Percentiles rank a stretch among this genome's conserved stretches.
Conservation (phyloP, 1,284 basidiomycete species). For the Rhodotorula sp. region DNA sequence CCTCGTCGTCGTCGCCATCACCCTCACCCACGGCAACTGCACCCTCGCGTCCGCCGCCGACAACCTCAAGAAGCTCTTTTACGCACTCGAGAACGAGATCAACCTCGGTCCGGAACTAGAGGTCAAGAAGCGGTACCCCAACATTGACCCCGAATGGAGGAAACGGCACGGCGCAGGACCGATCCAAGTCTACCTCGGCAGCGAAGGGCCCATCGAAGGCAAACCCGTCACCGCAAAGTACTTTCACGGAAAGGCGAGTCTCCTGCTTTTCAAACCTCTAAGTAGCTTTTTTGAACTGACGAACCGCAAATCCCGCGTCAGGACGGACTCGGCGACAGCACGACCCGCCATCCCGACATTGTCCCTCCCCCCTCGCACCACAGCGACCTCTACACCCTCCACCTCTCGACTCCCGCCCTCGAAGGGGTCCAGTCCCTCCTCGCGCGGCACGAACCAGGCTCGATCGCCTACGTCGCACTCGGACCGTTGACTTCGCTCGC, state of each 20-base stretch:
- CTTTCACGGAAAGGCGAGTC: slow-evolving; percentile 54
- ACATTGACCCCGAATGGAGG: slow-evolving; percentile 51
- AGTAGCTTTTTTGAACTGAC: neutral
- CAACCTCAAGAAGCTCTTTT: slow-evolving; percentile 78
- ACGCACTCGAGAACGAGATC: slow-evolving; percentile 67
- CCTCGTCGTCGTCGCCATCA: slow-evolving; percentile 62
- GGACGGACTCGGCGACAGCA: slow-evolving; percentile 76
- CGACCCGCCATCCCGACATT: slow-evolving; percentile 71
- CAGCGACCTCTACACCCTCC: slow-evolving; percentile 19
- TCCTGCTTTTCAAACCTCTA: neutral
- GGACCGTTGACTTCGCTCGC: slow-evolving; percentile 86
- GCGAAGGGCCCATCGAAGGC: slow-evolving; percentile 70
- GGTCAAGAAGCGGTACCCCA: slow-evolving; percentile 61
- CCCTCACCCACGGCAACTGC: slow-evolving; percentile 49
- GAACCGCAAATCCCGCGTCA: neutral
- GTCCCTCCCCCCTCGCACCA: slow-evolving; percentile 51
- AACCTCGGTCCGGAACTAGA: slow-evolving; percentile 55
- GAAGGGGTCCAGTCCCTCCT: slow-evolving; percentile 62
- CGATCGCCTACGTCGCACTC: slow-evolving; percentile 77
- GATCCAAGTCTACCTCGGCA: slow-evolving; percentile 55
- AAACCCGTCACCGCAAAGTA: slow-evolving; percentile 76
- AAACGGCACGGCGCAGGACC: slow-evolving; percentile 48
- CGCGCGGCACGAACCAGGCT: slow-evolving; percentile 58
- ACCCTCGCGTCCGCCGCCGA: slow-evolving; percentile 50
- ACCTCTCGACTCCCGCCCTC: slow-evolving; percentile 43